These are phyloP conservation scores for Coemansia guatemalensis DNA, from an alignment of 192 early-diverging fungal genomes.

Conservation along the genomic window DNA sequence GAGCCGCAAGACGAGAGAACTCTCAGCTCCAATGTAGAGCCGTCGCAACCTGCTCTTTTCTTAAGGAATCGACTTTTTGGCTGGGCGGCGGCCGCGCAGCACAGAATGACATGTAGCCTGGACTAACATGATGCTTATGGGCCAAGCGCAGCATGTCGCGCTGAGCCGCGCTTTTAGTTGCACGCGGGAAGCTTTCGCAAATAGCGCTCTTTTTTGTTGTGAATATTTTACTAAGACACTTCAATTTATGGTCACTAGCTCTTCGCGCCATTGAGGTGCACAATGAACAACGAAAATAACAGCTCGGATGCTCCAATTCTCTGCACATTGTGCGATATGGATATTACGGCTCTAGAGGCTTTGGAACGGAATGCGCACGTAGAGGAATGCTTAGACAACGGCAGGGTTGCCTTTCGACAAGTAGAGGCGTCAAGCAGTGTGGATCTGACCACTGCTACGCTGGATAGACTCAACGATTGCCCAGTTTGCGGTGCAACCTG, in stretches of 20 bases:
- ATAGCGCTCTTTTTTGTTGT: not conserved
- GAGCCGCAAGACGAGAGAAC: conserved; percentile 37
- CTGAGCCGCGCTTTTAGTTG: not conserved
- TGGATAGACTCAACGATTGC: conserved; percentile 24
- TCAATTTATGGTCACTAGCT: not conserved
- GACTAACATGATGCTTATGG: conserved; percentile 10
- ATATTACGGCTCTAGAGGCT: conserved; percentile 18
- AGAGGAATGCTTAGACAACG: conserved; percentile 25
- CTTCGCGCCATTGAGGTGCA: not conserved
- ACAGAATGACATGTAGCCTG: not conserved
- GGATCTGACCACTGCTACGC: not conserved
- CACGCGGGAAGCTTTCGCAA: too few species aligned
- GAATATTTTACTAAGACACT: not conserved
- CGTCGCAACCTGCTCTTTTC: conserved; percentile 32
- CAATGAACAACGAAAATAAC: not conserved
- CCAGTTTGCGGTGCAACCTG: conserved; percentile 37
- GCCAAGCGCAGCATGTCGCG: not conserved
- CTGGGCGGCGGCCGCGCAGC: not conserved
- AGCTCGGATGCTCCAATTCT: not conserved
- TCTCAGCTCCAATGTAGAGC: conserved; percentile 28
- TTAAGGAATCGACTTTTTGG: conserved; percentile 4
- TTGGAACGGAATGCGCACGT: conserved; percentile 25
- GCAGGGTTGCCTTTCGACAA: not conserved
- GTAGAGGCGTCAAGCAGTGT: not conserved
- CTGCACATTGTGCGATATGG: conserved; percentile 31